Evolutionary conservation across 768 basidiomycete genomes (phyloP), one percentile per base, ranked within the genome.

Genomic region (Crassisporium funariophilum): DNA sequence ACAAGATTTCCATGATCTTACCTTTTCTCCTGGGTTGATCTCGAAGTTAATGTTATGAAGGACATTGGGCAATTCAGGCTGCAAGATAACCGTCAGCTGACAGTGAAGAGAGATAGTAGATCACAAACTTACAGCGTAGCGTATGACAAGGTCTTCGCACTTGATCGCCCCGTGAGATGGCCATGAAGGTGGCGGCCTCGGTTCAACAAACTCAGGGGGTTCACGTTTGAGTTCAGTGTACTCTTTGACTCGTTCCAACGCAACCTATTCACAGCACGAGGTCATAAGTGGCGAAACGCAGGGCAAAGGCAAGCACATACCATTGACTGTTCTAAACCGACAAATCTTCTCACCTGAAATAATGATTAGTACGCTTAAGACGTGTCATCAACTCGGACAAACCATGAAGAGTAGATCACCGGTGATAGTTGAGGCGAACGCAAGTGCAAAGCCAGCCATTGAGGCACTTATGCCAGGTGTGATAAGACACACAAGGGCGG

Each of bases 241-340:
- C 68, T 95, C 94, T 61, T 93, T 93, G 63, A 95, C 81, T 41
- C 94, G 86, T 64, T 95, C 92, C 25, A 92, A 69, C 23, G 89
- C 85, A 54, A 91, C 87, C 87, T 88, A 44, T 12, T 38, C 40
- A 27, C 23, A 35, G 27, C 15, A 39, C 36, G 16, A 41, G n/a
- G n/a, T 11, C 29, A 3, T 20, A 16, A 57, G 6, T n/a, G 25
- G 16, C 13, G 2, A 25, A 23, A 4, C 9, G 13, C 19, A 34
- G 7, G 15, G n/a, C n/a, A n/a, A n/a, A 20, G 8, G 19, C n/a
- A 12, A 15, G 6, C 13, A 52, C 69, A 49, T 47, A 90, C 93
- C 91, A 97, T 93, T 10, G 88, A 88, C 65, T 97, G 93, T 60
- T 97, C 92, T 15, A 95, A 71, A 15, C 88, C 82, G 21, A 95